phyloP scores from a whole-genome alignment of 352 stramenopile species.

The Pythium rishiriense region DNA sequence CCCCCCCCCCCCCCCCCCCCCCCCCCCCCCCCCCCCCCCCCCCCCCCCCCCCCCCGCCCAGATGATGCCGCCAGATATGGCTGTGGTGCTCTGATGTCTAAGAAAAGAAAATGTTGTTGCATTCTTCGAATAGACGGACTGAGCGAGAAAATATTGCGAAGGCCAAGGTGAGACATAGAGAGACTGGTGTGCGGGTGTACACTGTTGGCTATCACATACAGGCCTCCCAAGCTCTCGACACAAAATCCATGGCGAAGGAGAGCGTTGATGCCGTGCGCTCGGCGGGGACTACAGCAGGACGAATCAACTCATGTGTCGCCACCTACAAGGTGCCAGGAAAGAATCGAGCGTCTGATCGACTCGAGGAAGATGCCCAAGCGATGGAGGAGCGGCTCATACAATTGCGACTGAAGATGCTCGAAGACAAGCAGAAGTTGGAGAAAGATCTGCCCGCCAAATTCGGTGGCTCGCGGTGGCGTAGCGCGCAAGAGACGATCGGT shows the following conservation, averaged over 20 bases:
- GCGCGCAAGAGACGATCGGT: slow-evolving; percentile 67
- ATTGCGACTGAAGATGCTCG: slow-evolving; percentile 54
- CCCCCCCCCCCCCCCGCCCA: too few relatives aligned
- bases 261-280: slow-evolving; percentile 3
- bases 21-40: too few relatives aligned
- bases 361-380: slow-evolving; percentile 67
- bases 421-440: slow-evolving; percentile 69
- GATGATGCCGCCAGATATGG: background rate
- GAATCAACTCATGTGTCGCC: background rate
- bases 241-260: slow-evolving; percentile 24
- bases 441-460: slow-evolving; percentile 57
- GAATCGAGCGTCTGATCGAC: slow-evolving; percentile 48
- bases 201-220: too few relatives aligned
- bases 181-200: background rate
- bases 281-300: background rate
- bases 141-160: background rate
- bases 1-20: too few relatives aligned
- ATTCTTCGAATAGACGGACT: background rate
- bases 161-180: background rate
- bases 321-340: slow-evolving; percentile 15
- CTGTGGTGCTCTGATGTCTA: background rate
- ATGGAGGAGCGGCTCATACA: slow-evolving; percentile 72
- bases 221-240: too few relatives aligned
- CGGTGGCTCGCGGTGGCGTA: slow-evolving; percentile 70
- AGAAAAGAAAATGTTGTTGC: background rate